These are phyloP conservation scores for Aplosporella prunicola DNA, from an alignment of 2,329 filamentous ascomycete genomes.

Conservation along the genomic window DNA sequence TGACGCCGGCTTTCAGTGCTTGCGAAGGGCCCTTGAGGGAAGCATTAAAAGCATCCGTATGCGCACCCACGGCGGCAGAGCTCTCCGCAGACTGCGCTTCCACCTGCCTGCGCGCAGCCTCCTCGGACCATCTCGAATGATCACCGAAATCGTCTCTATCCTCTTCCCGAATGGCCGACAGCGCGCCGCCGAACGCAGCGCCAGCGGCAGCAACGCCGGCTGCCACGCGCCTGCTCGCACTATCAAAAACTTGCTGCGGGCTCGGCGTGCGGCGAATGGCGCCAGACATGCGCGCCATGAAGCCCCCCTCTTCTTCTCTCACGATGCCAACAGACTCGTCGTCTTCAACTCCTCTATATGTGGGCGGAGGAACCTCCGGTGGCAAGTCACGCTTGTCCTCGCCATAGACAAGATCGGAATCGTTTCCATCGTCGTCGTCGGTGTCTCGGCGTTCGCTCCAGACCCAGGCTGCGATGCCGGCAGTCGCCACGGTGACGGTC, in stretches of 20 bases:
- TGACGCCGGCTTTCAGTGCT: constrained; percentile 6
- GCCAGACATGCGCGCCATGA: constrained; percentile 70
- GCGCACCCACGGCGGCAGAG: constrained; percentile 22
- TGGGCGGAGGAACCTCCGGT: constrained; percentile 17
- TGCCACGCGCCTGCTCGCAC: constrained; percentile 68
- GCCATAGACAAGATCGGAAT: constrained; percentile 18
- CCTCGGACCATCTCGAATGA: constrained; percentile 86
- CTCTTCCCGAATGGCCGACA: constrained; percentile 77
- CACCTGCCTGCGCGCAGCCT: constrained; percentile 55
- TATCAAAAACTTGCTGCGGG: constrained; percentile 80
- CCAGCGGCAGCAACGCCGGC: constrained; percentile 77
- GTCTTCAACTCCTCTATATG: constrained; percentile 14
- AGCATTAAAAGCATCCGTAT: constrained; percentile 24
- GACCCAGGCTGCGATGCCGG: constrained; percentile 80
- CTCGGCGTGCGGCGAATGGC: constrained; percentile 74
- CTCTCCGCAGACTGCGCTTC: constrained; percentile 29
- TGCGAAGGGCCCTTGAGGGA: constrained; percentile 15
- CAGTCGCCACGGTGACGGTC: constrained; percentile 79
- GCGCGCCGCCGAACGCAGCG: constrained; percentile 69
- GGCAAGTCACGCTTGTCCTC: too few relatives aligned
- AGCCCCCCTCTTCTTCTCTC: constrained; percentile 38
- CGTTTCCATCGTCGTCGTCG: constrained; percentile 41
- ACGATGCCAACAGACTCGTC: constrained; percentile 8
- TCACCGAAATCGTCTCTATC: constrained; percentile 72
- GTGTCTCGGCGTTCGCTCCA: constrained; percentile 80